A percentile compares a stretch with the other conserved stretches of the same genome.
Conservation (phyloP, 305 asterid species). For the Striga hermonthica region DNA sequence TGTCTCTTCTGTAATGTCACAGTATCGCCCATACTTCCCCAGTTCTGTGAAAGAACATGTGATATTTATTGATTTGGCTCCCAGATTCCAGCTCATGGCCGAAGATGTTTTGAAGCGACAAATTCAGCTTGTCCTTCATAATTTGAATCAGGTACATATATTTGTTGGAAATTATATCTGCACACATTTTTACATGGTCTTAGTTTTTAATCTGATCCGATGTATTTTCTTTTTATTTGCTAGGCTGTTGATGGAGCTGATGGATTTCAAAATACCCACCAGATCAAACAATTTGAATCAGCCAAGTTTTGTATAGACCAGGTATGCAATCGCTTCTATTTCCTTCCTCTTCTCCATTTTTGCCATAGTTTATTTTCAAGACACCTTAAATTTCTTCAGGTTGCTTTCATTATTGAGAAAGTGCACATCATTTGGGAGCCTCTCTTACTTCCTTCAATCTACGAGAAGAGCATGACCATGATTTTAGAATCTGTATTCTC, state of each 20-base stretch:
- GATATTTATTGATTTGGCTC: conserved; percentile 88
- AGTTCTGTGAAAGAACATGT: conserved; percentile 65
- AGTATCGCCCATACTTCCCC: conserved; percentile 91
- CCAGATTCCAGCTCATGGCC: conserved; percentile 77
- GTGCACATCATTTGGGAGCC: conserved; percentile 91
- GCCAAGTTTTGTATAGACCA: conserved; percentile 89
- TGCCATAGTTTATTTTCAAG: conserved; percentile 23
- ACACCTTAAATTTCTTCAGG: conserved; percentile 46
- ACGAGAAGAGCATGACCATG: conserved; percentile 66
- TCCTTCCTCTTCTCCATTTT: conserved; percentile 21
- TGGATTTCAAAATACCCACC: conserved; percentile 92
- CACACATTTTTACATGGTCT: conserved; percentile 12
- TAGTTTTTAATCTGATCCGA: conserved; percentile 23
- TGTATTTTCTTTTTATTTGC: conserved; percentile 26
- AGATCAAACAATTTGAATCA: conserved; percentile 69
- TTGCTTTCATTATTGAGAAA: conserved; percentile 89
- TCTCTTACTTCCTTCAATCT: conserved; percentile 70
- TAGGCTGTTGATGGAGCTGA: conserved; percentile 91
- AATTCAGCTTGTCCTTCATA: conserved; percentile 63
- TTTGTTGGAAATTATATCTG: not conserved
- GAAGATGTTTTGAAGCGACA: conserved; percentile 78
- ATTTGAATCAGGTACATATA: conserved; percentile 65
- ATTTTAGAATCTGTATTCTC: conserved; percentile 71
- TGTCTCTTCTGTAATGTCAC: conserved; percentile 36
- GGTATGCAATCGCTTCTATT: conserved; percentile 39